These are phyloP conservation scores for Heterobasidion occidentale DNA, from an alignment of 1,284 basidiomycete genomes.

Conservation along the genomic window DNA sequence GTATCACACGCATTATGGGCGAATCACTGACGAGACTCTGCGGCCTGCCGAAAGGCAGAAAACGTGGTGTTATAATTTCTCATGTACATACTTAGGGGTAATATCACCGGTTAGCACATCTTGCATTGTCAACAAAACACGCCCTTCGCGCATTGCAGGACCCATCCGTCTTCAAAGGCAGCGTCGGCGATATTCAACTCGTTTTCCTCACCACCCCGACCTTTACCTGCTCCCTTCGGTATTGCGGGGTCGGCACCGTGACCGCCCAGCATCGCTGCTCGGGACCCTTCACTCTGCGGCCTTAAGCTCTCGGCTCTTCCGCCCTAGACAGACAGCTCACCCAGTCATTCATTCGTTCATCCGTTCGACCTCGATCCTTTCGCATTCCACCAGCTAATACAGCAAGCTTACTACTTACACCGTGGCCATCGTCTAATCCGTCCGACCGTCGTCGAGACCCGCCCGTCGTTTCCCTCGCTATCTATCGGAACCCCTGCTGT, in stretches of 20 bases:
- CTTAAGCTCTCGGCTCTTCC: slow-evolving; percentile 1
- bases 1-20: slow-evolving; percentile 10
- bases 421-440: background rate
- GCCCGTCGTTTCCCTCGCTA: background rate
- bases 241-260: slow-evolving; percentile 8
- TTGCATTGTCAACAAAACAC: slow-evolving; percentile 36
- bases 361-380: slow-evolving; percentile 13
- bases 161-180: slow-evolving; percentile 36
- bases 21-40: slow-evolving; percentile 15
- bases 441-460: background rate
- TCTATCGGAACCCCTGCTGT: background rate
- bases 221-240: slow-evolving; percentile 17
- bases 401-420: slow-evolving; percentile 6
- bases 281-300: slow-evolving; percentile 4
- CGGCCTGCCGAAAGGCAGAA: slow-evolving; percentile 58
- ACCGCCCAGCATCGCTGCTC: slow-evolving; percentile 10
- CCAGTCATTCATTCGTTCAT: slow-evolving; percentile 15
- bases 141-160: slow-evolving; percentile 37
- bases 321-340: slow-evolving; percentile 8
- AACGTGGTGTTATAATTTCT: slow-evolving; percentile 40
- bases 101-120: slow-evolving; percentile 22
- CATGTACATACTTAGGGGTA: slow-evolving; percentile 38
- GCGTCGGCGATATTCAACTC: slow-evolving; percentile 15
- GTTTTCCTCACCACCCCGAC: slow-evolving; percentile 24
- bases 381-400: slow-evolving; percentile 8